phyloP scores from a whole-genome alignment of 2,329 filamentous ascomycete genomes.

The Ambrosiella cleistominuta region DNA sequence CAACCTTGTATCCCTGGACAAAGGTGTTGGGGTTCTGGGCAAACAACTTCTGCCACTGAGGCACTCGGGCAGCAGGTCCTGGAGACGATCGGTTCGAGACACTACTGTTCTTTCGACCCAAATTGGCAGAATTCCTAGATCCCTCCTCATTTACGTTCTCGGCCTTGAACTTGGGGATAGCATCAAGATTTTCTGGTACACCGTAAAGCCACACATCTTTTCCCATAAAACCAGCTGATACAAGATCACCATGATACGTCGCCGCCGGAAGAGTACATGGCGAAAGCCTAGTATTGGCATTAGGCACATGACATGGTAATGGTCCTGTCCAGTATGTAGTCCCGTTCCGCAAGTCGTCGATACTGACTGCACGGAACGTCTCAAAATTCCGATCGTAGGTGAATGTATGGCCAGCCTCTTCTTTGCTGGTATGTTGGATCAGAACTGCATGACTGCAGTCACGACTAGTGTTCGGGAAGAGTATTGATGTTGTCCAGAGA shows the following conservation, averaged over 20 bases:
- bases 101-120: constrained; percentile 22
- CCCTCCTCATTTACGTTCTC: constrained; percentile 16
- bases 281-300: constrained; percentile 38
- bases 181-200: constrained; percentile 54
- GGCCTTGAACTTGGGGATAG: constrained; percentile 29
- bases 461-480: constrained; percentile 65
- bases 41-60: constrained; percentile 52
- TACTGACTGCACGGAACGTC: constrained; percentile 59
- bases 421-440: constrained; percentile 40
- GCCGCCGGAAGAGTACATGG: constrained; percentile 54
- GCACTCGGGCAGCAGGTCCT: constrained; percentile 24
- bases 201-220: constrained; percentile 66
- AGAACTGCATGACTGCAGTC: constrained; percentile 64
- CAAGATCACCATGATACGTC: constrained; percentile 51
- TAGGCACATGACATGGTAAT: constrained; percentile 23
- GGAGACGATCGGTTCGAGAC: constrained; percentile 15
- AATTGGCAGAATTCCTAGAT: constrained; percentile 10
- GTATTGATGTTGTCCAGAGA: constrained; percentile 71
- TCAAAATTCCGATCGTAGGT: constrained; percentile 62
- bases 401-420: constrained; percentile 59
- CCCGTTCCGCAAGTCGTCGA: constrained; percentile 57
- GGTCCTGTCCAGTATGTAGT: constrained; percentile 68
- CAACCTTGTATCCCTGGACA: constrained; percentile 47
- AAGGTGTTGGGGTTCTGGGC: constrained; percentile 55
- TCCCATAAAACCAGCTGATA: constrained; percentile 55